These are phyloP conservation scores for Fomitopsis betulina DNA, from an alignment of 1,284 basidiomycete species.

Conservation along the genomic window DNA sequence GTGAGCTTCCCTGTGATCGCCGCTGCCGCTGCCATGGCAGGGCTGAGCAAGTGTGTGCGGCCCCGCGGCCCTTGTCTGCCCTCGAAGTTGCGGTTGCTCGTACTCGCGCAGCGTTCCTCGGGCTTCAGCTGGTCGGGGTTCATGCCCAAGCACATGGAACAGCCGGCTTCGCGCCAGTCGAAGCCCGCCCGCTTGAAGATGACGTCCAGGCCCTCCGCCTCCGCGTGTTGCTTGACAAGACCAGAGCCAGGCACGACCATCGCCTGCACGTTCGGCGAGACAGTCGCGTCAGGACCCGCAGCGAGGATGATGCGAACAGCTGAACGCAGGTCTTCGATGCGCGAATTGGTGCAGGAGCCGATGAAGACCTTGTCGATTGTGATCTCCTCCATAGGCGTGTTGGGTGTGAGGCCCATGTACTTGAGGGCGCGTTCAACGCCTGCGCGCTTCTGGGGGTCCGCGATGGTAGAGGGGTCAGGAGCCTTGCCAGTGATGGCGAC, in stretches of 20 bases:
- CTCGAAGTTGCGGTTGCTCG: constrained; percentile 97
- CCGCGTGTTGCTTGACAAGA: constrained; percentile 91
- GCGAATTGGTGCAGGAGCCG: constrained; percentile 95
- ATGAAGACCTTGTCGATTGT: constrained; percentile 93
- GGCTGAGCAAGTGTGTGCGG: constrained; percentile 89
- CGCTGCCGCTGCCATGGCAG: constrained; percentile 95
- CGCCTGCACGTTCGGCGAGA: constrained; percentile 77
- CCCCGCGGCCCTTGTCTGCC: constrained; percentile 91
- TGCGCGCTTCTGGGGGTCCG: constrained; percentile 62
- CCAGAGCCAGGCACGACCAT: constrained; percentile 98
- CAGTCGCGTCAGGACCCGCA: constrained; percentile 73
- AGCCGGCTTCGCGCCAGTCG: constrained; percentile 97
- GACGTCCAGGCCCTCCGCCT: constrained; percentile 87
- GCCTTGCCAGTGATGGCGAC: constrained; percentile 84
- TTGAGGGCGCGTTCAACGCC: constrained; percentile 80
- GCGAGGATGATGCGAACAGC: constrained; percentile 82
- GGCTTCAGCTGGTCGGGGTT: constrained; percentile 92
- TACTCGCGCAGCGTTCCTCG: constrained; percentile 91
- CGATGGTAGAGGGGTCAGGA: constrained; percentile 74
- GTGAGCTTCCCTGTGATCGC: constrained; percentile 87
- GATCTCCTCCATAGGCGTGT: constrained; percentile 83
- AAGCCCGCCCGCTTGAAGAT: constrained; percentile 95
- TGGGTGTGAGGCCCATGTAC: constrained; percentile 90
- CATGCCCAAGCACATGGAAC: constrained; percentile 98
- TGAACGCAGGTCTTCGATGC: constrained; percentile 92